Base-by-base conservation (phyloP, 805 yeast species). In the Jamesozyma jinghongensis region DNA sequence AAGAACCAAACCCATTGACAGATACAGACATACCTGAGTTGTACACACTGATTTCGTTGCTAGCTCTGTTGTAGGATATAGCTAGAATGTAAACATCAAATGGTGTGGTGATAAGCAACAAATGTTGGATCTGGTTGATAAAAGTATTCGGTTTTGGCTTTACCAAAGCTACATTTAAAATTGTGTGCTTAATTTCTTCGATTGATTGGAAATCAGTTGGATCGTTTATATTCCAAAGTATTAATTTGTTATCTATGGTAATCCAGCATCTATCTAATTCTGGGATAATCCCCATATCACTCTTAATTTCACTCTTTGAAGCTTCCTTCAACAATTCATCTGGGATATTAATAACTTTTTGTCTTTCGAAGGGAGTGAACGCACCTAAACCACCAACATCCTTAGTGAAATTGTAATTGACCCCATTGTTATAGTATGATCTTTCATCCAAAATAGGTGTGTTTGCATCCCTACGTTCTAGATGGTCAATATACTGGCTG, bases 211-310 rank as follows among this genome's bases (percentile, higher is more conserved):
- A 84, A 44, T 82, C 90, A 22, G 74, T 71, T 11, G 77, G 69
- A 42, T 73, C 74, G 7, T 64, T 53, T 55, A 81, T 77, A 59
- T 87, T 81, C 97, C 97, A 92, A 19, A 94, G 69, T 27, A 83
- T 74, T 52, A 90, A 68, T 52, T 82, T 81, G 57, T 81, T 81
- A 54, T 86, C 97, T 26, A 80, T 75, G 3, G 82, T 77, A 26
- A 90, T 72, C 96, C 97, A 92, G 12, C 88, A 77, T 44, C 94
- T 75, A 46, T 77, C 74, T 25, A 92, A 71, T 43, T 82, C 87
- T 0, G 88, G 75, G 49, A 92, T 79, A 19, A 87, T 64, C 12
- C 98, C 98, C 77, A 85, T 79, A 44, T 79, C 77, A 30, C 87
- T 77, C 36, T 71, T 71, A 40, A 77, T 72, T 52, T 82, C 79